Conservation (phyloP, 2,329 filamentous ascomycete genomes). For the Fusarium veterinarium region DNA sequence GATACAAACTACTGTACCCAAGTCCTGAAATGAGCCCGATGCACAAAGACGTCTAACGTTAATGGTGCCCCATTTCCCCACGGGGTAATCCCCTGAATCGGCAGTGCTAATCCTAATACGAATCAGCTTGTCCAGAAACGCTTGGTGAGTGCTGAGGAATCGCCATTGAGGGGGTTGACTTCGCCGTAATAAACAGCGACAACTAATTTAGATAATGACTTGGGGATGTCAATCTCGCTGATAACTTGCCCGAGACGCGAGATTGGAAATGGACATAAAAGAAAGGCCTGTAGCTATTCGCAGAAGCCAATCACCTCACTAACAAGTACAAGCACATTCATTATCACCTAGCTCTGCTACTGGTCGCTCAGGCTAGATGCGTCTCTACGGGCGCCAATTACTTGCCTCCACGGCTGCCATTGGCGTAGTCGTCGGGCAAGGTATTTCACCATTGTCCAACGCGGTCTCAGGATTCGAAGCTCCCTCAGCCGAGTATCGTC, state of each 20-base stretch:
- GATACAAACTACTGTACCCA: background rate
- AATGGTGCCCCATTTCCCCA: background rate
- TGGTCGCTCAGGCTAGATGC: background rate
- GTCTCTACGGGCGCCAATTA: background rate
- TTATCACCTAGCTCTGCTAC: background rate
- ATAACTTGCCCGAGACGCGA: background rate
- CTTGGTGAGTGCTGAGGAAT: background rate
- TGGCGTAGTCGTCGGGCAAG: background rate
- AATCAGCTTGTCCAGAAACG: background rate
- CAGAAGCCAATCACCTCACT: background rate
- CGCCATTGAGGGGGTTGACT: background rate
- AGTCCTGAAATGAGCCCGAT: background rate
- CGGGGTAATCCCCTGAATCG: background rate
- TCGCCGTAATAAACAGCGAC: background rate
- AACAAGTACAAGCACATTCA: background rate
- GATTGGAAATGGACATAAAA: background rate
- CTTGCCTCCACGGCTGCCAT: background rate
- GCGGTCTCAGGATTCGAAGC: background rate
- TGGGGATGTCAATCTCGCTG: background rate
- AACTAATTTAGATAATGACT: background rate
- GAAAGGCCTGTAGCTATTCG: background rate
- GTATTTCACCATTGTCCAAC: background rate
- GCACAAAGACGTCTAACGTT: background rate
- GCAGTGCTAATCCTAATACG: background rate
- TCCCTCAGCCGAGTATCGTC: background rate